A percentile compares a stretch with the other conserved stretches of the same genome.
Evolutionary conservation across 179 eudicot species (phyloP).

Genomic region (Beta lomatogona): DNA sequence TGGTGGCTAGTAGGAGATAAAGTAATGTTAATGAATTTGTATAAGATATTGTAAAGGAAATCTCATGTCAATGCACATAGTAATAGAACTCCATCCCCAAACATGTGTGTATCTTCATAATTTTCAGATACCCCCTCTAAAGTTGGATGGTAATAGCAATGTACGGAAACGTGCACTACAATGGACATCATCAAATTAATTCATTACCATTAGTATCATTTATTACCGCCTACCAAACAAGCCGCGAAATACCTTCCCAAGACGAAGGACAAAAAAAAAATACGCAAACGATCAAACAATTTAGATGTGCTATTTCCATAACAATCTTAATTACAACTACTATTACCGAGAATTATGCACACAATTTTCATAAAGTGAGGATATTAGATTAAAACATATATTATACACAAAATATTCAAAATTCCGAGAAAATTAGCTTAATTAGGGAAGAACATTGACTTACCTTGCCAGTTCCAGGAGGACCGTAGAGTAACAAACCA

Average conservation of each 20-base stretch:
- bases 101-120: not conserved
- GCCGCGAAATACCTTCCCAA: no score
- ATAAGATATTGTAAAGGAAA: no score
- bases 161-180: not conserved
- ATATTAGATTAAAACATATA: not conserved
- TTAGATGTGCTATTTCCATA: not conserved
- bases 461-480: conserved; percentile 98
- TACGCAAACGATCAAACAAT: not conserved
- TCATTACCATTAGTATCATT: not conserved
- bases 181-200: not conserved
- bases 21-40: no score
- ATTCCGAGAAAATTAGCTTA: not conserved
- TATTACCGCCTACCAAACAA: no score
- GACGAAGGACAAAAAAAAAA: not conserved
- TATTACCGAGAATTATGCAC: not conserved
- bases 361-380: not conserved
- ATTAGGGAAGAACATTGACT: not conserved
- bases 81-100: no score
- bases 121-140: no score
- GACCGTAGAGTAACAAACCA: conserved; percentile 89
- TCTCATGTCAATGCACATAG: no score
- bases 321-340: not conserved
- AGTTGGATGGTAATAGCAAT: no score
- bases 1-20: no score
- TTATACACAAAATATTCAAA: not conserved